Evolutionary conservation across 176 grass and related monocot genomes (phyloP).

Genomic region (Oryza nivara): DNA sequence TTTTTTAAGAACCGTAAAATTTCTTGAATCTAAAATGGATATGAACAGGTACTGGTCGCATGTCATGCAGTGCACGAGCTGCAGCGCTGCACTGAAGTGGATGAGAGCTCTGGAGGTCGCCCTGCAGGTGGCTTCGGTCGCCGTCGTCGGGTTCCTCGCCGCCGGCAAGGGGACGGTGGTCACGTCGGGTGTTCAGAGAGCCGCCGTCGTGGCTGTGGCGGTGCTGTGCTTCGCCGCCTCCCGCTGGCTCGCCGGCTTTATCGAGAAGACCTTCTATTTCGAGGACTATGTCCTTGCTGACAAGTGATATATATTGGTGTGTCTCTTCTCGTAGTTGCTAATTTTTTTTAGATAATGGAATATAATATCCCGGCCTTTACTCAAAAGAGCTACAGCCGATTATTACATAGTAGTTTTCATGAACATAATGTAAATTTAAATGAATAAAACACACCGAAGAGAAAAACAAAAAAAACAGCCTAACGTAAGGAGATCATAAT

Average conservation of each 20-base stretch:
- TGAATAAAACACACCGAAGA: too few species aligned
- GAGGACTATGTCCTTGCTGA: slow-evolving; percentile 86
- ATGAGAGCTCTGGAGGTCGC: slow-evolving; percentile 61
- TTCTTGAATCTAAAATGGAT: not conserved
- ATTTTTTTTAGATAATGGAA: too few species aligned
- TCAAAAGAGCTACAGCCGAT: too few species aligned
- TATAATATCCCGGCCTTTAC: too few species aligned
- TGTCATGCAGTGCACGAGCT: slow-evolving; percentile 83
- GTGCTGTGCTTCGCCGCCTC: slow-evolving; percentile 34
- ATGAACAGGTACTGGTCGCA: slow-evolving; percentile 85
- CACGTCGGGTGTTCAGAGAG: slow-evolving; percentile 48
- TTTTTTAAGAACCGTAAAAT: too few species aligned
- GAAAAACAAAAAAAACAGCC: too few species aligned
- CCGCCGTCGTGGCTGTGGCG: slow-evolving; percentile 35
- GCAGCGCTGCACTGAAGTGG: slow-evolving; percentile 54
- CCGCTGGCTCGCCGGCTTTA: slow-evolving; percentile 64
- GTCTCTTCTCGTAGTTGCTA: too few species aligned
- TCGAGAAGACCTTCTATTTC: slow-evolving; percentile 89
- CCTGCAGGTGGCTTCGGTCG: slow-evolving; percentile 63
- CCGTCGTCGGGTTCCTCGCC: slow-evolving; percentile 61
- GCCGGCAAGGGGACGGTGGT: slow-evolving; percentile 46
- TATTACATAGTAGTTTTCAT: too few species aligned
- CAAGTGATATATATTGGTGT: slow-evolving; percentile 44
- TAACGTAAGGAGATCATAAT: too few species aligned
- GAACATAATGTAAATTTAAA: too few species aligned